Conservation (phyloP, 2,329 filamentous ascomycete species). For the Lachnellula cervina region DNA sequence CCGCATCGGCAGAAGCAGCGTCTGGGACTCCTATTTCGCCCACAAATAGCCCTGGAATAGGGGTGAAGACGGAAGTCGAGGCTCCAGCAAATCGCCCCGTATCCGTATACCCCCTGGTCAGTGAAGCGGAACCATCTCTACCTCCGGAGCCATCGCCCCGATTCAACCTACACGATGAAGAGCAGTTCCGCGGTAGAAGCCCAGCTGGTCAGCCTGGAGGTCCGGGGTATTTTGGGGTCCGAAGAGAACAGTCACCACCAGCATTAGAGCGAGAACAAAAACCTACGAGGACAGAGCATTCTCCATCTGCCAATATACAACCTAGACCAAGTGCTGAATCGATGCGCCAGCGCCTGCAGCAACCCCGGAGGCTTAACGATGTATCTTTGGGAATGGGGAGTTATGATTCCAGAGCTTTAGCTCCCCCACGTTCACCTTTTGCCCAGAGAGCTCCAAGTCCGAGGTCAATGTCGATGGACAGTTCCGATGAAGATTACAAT, state of each 20-base stretch:
- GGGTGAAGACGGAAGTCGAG: constrained; percentile 52
- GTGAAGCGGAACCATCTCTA: constrained; percentile 31
- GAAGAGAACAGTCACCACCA: constrained; percentile 54
- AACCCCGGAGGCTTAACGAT: constrained; percentile 19
- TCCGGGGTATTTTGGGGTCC: constrained; percentile 42
- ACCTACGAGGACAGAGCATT: constrained; percentile 10
- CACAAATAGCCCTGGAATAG: constrained; percentile 38
- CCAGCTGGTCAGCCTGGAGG: constrained; percentile 11
- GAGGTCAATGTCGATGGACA: constrained; percentile 58
- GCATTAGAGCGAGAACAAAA: constrained; percentile 38
- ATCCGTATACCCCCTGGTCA: constrained; percentile 73
- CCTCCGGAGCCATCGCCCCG: constrained; percentile 8
- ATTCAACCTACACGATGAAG: constrained; percentile 21
- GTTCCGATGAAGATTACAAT: constrained; percentile 64
- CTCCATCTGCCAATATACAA: constrained; percentile 16
- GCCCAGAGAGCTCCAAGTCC: constrained; percentile 50
- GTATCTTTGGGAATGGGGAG: constrained; percentile 21
- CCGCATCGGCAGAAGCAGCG: constrained; percentile 55
- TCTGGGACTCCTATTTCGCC: constrained; percentile 38
- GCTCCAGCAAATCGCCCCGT: constrained; percentile 52
- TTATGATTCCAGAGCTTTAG: constrained; percentile 38
- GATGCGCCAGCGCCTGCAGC: constrained; percentile 22
- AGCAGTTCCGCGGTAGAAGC: constrained; percentile 23
- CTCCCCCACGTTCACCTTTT: constrained; percentile 41
- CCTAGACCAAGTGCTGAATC: constrained; percentile 26